Evolutionary conservation across 768 basidiomycete species (phyloP).

Genomic region (Agaricus bisporus): DNA sequence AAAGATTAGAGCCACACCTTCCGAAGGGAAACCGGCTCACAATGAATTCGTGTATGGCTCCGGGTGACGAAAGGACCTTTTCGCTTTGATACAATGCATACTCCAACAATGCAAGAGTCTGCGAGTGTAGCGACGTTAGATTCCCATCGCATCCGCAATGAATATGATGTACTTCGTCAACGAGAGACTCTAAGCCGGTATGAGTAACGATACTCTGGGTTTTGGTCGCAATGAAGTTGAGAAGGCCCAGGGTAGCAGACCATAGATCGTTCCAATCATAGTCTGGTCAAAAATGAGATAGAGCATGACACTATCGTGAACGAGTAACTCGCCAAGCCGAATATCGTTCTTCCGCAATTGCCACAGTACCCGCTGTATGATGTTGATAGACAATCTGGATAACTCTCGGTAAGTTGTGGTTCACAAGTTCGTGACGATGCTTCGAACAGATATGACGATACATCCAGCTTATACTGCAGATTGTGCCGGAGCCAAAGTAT

Average conservation of each 20-base stretch:
- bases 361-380: constrained; percentile 51
- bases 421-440: background rate
- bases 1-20: background rate
- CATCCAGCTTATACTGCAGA: constrained; percentile 55
- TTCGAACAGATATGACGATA: constrained; percentile 49
- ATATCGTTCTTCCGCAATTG: constrained; percentile 46
- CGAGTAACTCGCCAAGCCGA: constrained; percentile 45
- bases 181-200: constrained; percentile 45
- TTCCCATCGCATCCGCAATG: background rate
- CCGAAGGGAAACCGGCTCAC: constrained; percentile 32
- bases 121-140: background rate
- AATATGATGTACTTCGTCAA: constrained; percentile 40
- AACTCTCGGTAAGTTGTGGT: background rate
- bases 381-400: constrained; percentile 47
- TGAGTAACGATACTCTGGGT: constrained; percentile 45
- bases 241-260: constrained; percentile 46
- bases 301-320: background rate
- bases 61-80: constrained; percentile 44
- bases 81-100: constrained; percentile 48
- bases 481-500: constrained; percentile 69
- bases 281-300: constrained; percentile 26
- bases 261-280: constrained; percentile 67
- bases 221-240: constrained; percentile 52
- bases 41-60: constrained; percentile 52
- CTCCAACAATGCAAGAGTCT: constrained; percentile 52